phyloP scores from a whole-genome alignment of 768 basidiomycete genomes.

The Leccinum disarticulatum region DNA sequence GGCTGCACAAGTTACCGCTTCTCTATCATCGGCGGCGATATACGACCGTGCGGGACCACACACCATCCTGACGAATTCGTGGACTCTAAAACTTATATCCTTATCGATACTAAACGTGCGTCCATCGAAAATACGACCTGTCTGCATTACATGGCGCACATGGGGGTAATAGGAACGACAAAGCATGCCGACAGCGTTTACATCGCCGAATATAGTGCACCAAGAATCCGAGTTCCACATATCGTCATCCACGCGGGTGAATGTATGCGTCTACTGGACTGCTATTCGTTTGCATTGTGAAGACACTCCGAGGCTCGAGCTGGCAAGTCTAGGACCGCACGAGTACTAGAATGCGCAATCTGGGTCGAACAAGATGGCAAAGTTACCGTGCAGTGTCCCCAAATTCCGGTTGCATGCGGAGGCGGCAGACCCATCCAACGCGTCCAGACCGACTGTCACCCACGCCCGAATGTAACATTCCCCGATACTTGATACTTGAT shows the following conservation, averaged over 20 bases:
- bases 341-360: background rate
- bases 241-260: background rate
- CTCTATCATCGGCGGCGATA: constrained; percentile 65
- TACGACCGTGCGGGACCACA: constrained; percentile 45
- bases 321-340: background rate
- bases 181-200: too few relatives aligned
- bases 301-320: background rate
- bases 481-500: too few relatives aligned
- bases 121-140: constrained; percentile 2
- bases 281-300: background rate
- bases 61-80: constrained; percentile 3
- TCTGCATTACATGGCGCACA: constrained; percentile 6
- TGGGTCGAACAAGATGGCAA: background rate
- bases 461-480: background rate
- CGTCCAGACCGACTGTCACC: background rate
- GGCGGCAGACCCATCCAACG: background rate
- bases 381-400: too few relatives aligned
- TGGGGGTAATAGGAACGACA: background rate
- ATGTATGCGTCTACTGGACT: too few relatives aligned
- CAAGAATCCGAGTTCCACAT: background rate
- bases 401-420: background rate
- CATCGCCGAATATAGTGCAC: background rate
- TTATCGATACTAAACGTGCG: constrained; percentile 8
- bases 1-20: constrained; percentile 47
- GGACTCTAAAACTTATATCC: background rate